These are phyloP conservation scores for Dryas integrifolia DNA, from an alignment of 331 rosid genomes.

Conservation along the genomic window DNA sequence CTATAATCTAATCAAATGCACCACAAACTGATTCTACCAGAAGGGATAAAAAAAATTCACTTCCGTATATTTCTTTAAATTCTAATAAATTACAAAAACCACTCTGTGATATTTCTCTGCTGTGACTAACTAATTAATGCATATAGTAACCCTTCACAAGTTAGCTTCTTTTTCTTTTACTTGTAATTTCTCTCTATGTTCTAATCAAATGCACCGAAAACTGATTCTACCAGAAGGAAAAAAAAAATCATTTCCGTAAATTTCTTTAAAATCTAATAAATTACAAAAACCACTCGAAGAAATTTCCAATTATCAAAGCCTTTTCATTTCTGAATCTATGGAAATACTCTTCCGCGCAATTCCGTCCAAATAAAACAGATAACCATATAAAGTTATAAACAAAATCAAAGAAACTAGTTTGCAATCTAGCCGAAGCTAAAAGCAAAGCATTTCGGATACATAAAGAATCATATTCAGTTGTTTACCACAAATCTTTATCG, in stretches of 20 bases:
- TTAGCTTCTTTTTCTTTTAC: too few relatives aligned
- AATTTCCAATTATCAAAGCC: not conserved
- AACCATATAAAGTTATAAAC: not conserved
- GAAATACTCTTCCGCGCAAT: not conserved
- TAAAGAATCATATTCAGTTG: not conserved
- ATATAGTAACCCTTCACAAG: not conserved
- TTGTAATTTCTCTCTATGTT: not conserved
- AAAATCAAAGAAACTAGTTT: slow-evolving; percentile 1
- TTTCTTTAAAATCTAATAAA: not conserved
- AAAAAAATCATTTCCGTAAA: not conserved
- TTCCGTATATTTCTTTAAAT: not conserved
- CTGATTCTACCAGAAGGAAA: not conserved
- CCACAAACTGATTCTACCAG: not conserved
- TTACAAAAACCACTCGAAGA: not conserved
- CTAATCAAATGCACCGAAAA: too few relatives aligned
- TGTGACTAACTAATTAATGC: not conserved
- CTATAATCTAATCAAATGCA: not conserved
- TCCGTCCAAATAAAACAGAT: not conserved
- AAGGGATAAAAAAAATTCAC: not conserved
- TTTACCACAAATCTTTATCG: slow-evolving; percentile 75
- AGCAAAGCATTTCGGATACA: not conserved
- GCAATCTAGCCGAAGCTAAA: not conserved
- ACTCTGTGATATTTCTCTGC: not conserved
- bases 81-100: not conserved
- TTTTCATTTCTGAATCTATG: not conserved